These are phyloP conservation scores for Lavandula angustifolia DNA, from an alignment of 257 asterid genomes.

Conservation along the genomic window DNA sequence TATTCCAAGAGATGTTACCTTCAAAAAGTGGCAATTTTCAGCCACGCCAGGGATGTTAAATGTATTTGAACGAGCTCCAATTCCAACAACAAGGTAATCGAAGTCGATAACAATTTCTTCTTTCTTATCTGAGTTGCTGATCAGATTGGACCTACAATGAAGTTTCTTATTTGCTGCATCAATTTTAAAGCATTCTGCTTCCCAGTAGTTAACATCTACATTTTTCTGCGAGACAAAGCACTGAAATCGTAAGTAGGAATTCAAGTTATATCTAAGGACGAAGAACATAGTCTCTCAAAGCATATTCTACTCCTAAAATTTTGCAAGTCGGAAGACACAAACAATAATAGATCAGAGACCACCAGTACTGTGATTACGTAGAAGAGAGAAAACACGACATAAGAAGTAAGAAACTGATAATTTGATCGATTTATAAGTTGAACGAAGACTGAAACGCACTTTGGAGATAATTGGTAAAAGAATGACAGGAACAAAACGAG, in stretches of 20 bases:
- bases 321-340: background rate
- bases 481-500: no score
- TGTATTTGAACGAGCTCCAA: background rate
- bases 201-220: background rate
- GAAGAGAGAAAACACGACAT: background rate
- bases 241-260: background rate
- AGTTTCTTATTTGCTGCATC: slow-evolving; percentile 1
- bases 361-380: background rate
- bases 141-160: background rate
- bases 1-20: background rate
- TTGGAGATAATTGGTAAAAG: no score
- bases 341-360: background rate
- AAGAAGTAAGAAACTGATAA: background rate
- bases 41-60: background rate
- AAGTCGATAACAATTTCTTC: background rate
- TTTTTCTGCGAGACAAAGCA: background rate
- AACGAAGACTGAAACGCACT: no score
- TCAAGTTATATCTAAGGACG: background rate
- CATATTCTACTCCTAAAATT: background rate
- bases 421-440: background rate
- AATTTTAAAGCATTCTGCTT: slow-evolving; percentile 1
- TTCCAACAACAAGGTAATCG: background rate
- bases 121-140: background rate
- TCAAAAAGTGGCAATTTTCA: background rate
- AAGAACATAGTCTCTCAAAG: background rate